Evolutionary conservation across 345 rosid genomes (phyloP).

Genomic region (Heritiera littoralis): DNA sequence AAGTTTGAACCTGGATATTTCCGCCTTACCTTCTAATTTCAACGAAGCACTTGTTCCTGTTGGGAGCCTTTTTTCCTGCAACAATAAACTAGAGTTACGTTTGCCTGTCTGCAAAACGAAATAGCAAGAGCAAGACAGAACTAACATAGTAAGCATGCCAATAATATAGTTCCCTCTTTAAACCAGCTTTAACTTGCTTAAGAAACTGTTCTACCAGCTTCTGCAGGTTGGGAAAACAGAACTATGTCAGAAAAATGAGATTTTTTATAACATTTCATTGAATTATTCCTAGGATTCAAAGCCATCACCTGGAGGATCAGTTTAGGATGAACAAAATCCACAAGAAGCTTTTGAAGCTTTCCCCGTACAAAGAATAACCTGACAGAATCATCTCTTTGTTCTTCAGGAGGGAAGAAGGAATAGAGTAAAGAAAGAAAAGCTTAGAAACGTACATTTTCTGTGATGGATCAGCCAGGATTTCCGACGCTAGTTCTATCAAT

Average conservation of each 20-base stretch:
- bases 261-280: not conserved
- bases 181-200: constrained; percentile 41
- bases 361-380: constrained; percentile 47
- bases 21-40: constrained; percentile 60
- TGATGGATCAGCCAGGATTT: constrained; percentile 62
- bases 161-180: constrained; percentile 54
- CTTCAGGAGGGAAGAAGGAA: no score
- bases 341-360: constrained; percentile 61
- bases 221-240: constrained; percentile 37
- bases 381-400: constrained; percentile 11
- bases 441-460: constrained; percentile 36
- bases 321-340: constrained; percentile 62
- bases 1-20: not conserved
- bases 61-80: constrained; percentile 71
- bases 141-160: constrained; percentile 78
- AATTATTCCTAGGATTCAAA: not conserved
- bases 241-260: not conserved
- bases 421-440: no score
- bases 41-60: constrained; percentile 58
- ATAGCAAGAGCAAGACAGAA: not conserved
- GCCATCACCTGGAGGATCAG: constrained; percentile 54
- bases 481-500: constrained; percentile 52
- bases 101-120: not conserved
- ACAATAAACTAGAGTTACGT: constrained; percentile 13
- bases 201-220: constrained; percentile 61